These are phyloP conservation scores for Talaromyces piceae DNA, from an alignment of 2,329 filamentous ascomycete genomes.

Conservation along the genomic window DNA sequence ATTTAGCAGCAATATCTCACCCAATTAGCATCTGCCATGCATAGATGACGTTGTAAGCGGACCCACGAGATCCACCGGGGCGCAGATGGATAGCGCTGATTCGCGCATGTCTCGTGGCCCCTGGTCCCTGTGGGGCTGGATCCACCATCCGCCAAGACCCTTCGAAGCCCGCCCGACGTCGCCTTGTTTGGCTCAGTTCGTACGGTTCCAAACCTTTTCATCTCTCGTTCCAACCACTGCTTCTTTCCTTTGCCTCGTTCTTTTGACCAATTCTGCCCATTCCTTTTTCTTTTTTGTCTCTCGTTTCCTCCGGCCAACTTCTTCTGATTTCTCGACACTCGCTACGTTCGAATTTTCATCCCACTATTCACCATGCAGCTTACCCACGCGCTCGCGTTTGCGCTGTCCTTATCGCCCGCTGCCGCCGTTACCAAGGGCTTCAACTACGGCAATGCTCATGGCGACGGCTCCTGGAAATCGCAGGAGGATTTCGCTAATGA, in stretches of 20 bases:
- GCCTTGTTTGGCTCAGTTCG: background rate
- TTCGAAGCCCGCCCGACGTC: background rate
- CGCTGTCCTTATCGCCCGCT: conserved; percentile 25
- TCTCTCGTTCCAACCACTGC: background rate
- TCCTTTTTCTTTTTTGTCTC: conserved; percentile 8
- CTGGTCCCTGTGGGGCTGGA: background rate
- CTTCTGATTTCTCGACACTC: conserved; percentile 9
- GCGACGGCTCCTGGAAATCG: conserved; percentile 33
- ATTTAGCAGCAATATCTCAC: background rate
- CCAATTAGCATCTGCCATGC: background rate
- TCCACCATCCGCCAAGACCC: background rate
- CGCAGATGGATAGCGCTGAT: background rate
- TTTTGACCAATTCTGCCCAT: no score
- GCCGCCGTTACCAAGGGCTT: conserved; percentile 39
- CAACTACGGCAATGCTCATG: conserved; percentile 40
- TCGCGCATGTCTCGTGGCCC: background rate
- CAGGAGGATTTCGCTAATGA: conserved; percentile 39
- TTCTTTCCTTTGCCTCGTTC: background rate
- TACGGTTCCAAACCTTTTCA: background rate
- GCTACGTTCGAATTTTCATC: conserved; percentile 10
- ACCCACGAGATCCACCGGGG: background rate
- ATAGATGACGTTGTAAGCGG: background rate
- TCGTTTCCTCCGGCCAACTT: conserved; percentile 4
- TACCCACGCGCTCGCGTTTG: conserved; percentile 26
- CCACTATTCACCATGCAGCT: conserved; percentile 27